These are phyloP conservation scores for Aspergillus biplanus DNA, from an alignment of 495 filamentous ascomycete species.

Conservation along the genomic window DNA sequence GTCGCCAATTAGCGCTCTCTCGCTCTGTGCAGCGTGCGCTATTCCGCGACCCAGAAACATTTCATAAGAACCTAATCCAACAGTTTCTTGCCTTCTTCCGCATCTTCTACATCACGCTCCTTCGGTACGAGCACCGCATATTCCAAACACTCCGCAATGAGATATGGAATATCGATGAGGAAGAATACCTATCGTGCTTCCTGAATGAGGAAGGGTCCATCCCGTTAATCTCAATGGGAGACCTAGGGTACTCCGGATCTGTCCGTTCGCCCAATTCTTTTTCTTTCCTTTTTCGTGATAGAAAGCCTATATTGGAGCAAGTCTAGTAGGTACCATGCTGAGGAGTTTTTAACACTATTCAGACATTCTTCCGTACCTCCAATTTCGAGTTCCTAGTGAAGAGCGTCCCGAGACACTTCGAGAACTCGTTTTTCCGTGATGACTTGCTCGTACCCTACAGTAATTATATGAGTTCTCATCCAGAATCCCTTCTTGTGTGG, in stretches of 20 bases:
- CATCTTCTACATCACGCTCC: slow-evolving; percentile 36
- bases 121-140: slow-evolving; percentile 31
- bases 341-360: neutral
- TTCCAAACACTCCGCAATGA: slow-evolving; percentile 40
- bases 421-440: slow-evolving; percentile 67
- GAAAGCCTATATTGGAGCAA: neutral
- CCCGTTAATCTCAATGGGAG: slow-evolving; percentile 52
- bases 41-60: slow-evolving; percentile 33
- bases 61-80: slow-evolving; percentile 32
- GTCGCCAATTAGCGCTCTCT: slow-evolving; percentile 36
- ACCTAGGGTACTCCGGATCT: slow-evolving; percentile 64
- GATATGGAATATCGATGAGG: slow-evolving; percentile 56
- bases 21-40: slow-evolving; percentile 42
- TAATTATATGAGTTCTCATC: slow-evolving; percentile 60
- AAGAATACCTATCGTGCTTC: slow-evolving; percentile 59
- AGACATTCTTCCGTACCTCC: slow-evolving; percentile 69
- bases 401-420: slow-evolving; percentile 66
- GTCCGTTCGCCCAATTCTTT: slow-evolving; percentile 29
- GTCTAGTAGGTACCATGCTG: too few species aligned
- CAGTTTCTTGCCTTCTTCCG: slow-evolving; percentile 43
- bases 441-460: slow-evolving; percentile 64
- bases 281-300: neutral
- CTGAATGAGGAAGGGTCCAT: slow-evolving; percentile 35
- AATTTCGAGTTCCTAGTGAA: slow-evolving; percentile 68
- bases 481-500: slow-evolving; percentile 62